Conservation (phyloP, 2,329 filamentous ascomycete species). For the Pseudomassariella vexata region DNA sequence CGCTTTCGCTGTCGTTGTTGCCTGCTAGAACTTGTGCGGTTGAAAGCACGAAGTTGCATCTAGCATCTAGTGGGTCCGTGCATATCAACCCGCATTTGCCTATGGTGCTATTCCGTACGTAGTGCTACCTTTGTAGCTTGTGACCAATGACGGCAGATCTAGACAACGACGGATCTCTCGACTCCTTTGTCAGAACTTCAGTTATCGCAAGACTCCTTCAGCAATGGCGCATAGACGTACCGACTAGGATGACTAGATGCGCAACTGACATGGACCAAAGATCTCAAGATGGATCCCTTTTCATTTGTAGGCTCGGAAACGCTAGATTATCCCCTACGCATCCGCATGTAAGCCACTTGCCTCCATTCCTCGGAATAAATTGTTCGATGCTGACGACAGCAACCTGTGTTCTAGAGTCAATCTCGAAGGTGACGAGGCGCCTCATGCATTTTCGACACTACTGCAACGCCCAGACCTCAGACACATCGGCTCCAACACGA, state of each 20-base stretch:
- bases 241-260: conserved; percentile 2
- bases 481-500: conserved; percentile 81
- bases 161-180: neutral
- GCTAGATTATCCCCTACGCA: conserved; percentile 66
- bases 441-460: conserved; percentile 70
- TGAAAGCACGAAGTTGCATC: no score
- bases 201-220: neutral
- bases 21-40: no score
- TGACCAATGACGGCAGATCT: conserved; percentile 4
- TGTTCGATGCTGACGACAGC: neutral
- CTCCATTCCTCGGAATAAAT: neutral
- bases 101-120: no score
- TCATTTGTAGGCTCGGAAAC: conserved; percentile 89
- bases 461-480: conserved; percentile 73
- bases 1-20: no score
- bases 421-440: conserved; percentile 68
- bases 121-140: neutral
- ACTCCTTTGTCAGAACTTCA: neutral
- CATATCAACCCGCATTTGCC: no score
- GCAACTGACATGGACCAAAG: conserved; percentile 8
- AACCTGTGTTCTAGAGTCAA: conserved; percentile 33
- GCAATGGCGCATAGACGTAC: no score
- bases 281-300: conserved; percentile 75
- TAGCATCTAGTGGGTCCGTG: no score
- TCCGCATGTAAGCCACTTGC: conserved; percentile 50